These are phyloP conservation scores for Claviceps sp. DNA, from an alignment of 2,329 filamentous ascomycete genomes.

Conservation along the genomic window DNA sequence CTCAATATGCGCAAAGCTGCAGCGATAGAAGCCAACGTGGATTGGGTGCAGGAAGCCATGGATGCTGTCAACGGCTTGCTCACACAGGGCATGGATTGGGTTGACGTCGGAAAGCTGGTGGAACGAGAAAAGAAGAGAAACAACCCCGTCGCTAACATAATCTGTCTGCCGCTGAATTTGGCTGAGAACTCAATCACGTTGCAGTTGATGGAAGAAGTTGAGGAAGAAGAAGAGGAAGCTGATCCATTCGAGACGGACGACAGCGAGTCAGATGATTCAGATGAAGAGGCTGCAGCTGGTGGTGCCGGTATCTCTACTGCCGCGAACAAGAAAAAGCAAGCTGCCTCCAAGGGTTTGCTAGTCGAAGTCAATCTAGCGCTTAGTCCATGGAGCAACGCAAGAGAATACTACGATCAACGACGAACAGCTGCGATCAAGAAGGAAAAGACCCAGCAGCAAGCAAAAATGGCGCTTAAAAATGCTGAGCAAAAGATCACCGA, in stretches of 20 bases:
- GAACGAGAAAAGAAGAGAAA: conserved; percentile 69
- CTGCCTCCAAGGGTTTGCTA: conserved; percentile 41
- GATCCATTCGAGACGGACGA: conserved; percentile 55
- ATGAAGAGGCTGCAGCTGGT: conserved; percentile 12
- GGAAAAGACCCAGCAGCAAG: conserved; percentile 72
- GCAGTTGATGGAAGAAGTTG: conserved; percentile 56
- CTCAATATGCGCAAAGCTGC: conserved; percentile 78
- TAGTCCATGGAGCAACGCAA: conserved; percentile 78
- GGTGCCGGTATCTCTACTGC: conserved; percentile 6
- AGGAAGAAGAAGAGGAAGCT: conserved; percentile 46
- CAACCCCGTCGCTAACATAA: conserved; percentile 77
- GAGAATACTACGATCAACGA: conserved; percentile 84
- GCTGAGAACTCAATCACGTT: conserved; percentile 82
- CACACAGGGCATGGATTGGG: conserved; percentile 93
- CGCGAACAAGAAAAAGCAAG: conserved; percentile 25
- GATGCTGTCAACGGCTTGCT: conserved; percentile 88
- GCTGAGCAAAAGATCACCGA: conserved; percentile 78
- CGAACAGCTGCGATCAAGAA: conserved; percentile 75
- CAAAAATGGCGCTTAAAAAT: conserved; percentile 70
- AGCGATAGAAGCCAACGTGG: conserved; percentile 80
- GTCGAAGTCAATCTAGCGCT: conserved; percentile 77
- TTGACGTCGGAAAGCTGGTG: conserved; percentile 76
- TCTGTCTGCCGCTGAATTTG: conserved; percentile 76
- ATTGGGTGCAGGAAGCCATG: conserved; percentile 83
- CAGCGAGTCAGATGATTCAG: conserved; percentile 30